Conservation (phyloP, 23 red algal species). For the Chondrus crispus region DNA sequence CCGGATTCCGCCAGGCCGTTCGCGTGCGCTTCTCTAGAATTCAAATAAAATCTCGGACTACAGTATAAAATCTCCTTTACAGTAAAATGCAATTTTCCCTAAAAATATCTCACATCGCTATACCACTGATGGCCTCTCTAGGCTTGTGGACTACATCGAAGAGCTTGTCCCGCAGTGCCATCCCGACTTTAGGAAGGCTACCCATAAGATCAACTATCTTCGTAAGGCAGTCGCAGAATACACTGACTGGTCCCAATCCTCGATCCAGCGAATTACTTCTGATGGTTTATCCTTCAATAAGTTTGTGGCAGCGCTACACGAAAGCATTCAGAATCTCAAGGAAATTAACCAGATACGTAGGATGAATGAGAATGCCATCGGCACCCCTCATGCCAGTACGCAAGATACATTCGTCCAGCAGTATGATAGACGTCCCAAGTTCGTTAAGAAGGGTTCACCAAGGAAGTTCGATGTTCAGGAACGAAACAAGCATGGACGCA, state of each 20-base stretch:
- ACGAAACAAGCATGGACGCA: not conserved
- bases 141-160: not conserved
- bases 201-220: not conserved
- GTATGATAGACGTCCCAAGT: not conserved
- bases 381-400: not conserved
- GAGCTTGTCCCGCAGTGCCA: constrained; percentile 5
- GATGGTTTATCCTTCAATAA: not conserved
- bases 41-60: too few relatives aligned
- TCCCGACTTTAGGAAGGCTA: not conserved
- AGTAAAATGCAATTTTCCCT: too few relatives aligned
- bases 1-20: too few relatives aligned
- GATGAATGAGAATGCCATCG: too few relatives aligned
- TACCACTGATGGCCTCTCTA: not conserved
- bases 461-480: not conserved
- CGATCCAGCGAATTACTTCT: not conserved
- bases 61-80: too few relatives aligned
- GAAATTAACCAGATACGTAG: not conserved
- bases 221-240: not conserved
- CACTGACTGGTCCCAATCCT: not conserved
- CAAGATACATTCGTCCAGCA: not conserved
- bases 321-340: not conserved
- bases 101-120: too few relatives aligned
- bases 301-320: not conserved
- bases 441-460: not conserved
- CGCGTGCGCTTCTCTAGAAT: too few relatives aligned